Evolutionary conservation across 345 rosid species (phyloP), one percentile per base, ranked within the genome.

Genomic region (Ailanthus altissimus): DNA sequence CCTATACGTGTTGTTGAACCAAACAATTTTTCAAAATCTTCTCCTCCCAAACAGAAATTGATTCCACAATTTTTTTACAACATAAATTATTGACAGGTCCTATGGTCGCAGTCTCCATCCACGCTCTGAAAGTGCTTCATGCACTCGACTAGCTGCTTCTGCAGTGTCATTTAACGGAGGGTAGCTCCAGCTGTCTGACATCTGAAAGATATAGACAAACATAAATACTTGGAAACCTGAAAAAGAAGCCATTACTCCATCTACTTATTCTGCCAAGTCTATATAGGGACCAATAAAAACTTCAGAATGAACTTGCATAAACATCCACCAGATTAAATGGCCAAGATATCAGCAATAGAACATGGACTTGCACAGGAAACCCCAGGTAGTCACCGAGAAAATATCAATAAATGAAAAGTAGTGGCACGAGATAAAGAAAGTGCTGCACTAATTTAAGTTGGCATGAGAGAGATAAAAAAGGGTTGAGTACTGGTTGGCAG

Each of bases 151-250:
- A 51, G 98, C 99, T 71, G 95, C 99, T 79, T 93, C 98, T 73
- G 95, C 90, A 0, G 93, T 88, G 84, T 96, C 99, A 75, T 87
- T 91, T 51, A 93, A 84, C 47, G 97, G 99, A 59, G 99, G 98
- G 82, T 96, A 93, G 84, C 98, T 92, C 97, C 97, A 93, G 81
- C 88, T 91, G 75, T 90, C 98, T 20, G 93, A 86, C 80, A 96
- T 90, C 99, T 93, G 86, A 36, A 75, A 76, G 67, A 61, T 14
- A 64, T 2, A 74, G 45, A 59, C 21, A 74, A 69, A 50, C 32
- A 13, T 46, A 26, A 73, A 58, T 7, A 43, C 32, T 60, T 12
- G 47, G 51, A 46, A 16, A 69, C 67, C 54, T 21, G 57, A 42
- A 68, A 74, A 73, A 56, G 45, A 62, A 63, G 25, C 40, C 32